Conservation (phyloP, 768 basidiomycete genomes). For the Sporobolomyces phaffii region DNA sequence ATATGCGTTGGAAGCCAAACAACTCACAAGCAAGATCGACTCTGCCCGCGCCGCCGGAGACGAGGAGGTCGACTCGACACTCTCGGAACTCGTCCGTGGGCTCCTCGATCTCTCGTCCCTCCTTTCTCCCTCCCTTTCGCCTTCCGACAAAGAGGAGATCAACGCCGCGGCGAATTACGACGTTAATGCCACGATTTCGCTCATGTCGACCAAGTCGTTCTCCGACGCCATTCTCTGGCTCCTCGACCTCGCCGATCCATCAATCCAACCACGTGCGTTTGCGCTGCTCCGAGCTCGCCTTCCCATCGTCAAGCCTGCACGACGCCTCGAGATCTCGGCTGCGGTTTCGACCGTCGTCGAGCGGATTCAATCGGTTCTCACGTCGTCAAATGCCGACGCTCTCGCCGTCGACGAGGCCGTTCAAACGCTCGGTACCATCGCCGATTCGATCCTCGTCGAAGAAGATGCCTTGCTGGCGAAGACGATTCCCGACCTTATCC, state of each 20-base stretch:
- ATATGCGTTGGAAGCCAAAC: slow-evolving; percentile 41
- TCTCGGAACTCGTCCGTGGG: slow-evolving; percentile 34
- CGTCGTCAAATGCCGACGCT: background rate
- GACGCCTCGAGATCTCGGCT: slow-evolving; percentile 54
- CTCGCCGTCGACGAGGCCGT: slow-evolving; percentile 9
- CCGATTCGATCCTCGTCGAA: slow-evolving; percentile 55
- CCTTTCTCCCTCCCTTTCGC: slow-evolving; percentile 27
- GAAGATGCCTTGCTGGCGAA: slow-evolving; percentile 64
- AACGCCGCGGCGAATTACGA: slow-evolving; percentile 47
- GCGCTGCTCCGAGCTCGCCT: slow-evolving; percentile 64
- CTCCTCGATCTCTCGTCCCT: slow-evolving; percentile 35
- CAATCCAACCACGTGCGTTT: slow-evolving; percentile 51
- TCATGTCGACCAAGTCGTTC: slow-evolving; percentile 69
- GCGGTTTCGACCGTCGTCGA: slow-evolving; percentile 50
- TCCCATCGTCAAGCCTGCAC: slow-evolving; percentile 55
- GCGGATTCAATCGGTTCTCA: slow-evolving; percentile 1
- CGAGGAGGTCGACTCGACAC: slow-evolving; percentile 30
- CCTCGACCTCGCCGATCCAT: slow-evolving; percentile 35
- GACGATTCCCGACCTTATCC: slow-evolving; percentile 58
- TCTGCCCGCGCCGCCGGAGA: slow-evolving; percentile 22
- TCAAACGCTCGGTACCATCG: slow-evolving; percentile 56
- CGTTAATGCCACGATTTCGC: slow-evolving; percentile 55
- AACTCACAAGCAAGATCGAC: slow-evolving; percentile 36
- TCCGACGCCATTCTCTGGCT: slow-evolving; percentile 41
- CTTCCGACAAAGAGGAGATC: slow-evolving; percentile 31